Percentiles rank a stretch among this genome's conserved stretches.
These are phyloP conservation scores for Blastobotrys aristatus DNA, from an alignment of 1,139 yeast species.

Conservation along the genomic window DNA sequence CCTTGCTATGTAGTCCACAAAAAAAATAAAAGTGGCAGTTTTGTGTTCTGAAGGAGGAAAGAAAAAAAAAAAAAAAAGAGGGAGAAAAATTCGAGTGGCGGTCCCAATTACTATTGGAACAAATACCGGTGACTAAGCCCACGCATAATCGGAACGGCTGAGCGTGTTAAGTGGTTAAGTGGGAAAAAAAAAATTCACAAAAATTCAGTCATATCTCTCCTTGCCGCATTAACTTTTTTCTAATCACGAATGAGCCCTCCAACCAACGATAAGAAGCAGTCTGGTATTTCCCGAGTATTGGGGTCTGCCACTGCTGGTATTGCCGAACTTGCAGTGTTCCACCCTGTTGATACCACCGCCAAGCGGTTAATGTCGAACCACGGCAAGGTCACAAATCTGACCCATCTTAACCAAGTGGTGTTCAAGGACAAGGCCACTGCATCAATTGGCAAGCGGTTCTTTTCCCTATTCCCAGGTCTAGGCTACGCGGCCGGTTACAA, in stretches of 20 bases:
- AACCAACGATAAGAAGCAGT: slow-evolving; percentile 70
- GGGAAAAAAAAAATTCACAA: background rate
- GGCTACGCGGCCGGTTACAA: slow-evolving; percentile 98
- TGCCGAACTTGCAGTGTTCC: slow-evolving; percentile 93
- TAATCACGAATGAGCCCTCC: slow-evolving; percentile 26
- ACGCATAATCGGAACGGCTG: too few species aligned
- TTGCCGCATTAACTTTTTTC: background rate
- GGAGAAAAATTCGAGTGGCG: background rate
- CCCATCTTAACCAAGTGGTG: slow-evolving; percentile 76
- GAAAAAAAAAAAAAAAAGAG: background rate
- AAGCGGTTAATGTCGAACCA: slow-evolving; percentile 96
- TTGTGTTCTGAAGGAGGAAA: too few species aligned
- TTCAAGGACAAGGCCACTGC: slow-evolving; percentile 78
- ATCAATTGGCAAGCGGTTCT: slow-evolving; percentile 61
- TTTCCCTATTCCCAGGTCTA: slow-evolving; percentile 92
- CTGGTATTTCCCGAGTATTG: slow-evolving; percentile 82
- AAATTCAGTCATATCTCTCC: slow-evolving; percentile 2
- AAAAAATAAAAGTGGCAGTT: too few species aligned
- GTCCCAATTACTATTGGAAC: too few species aligned
- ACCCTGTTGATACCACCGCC: slow-evolving; percentile 97
- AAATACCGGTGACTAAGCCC: too few species aligned
- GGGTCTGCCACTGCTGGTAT: slow-evolving; percentile 99
- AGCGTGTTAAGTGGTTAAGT: too few species aligned
- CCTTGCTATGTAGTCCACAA: too few species aligned
- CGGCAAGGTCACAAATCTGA: slow-evolving; percentile 53